Conservation (phyloP, 78 protist genomes). For the Dictyostelium firmibasis region DNA sequence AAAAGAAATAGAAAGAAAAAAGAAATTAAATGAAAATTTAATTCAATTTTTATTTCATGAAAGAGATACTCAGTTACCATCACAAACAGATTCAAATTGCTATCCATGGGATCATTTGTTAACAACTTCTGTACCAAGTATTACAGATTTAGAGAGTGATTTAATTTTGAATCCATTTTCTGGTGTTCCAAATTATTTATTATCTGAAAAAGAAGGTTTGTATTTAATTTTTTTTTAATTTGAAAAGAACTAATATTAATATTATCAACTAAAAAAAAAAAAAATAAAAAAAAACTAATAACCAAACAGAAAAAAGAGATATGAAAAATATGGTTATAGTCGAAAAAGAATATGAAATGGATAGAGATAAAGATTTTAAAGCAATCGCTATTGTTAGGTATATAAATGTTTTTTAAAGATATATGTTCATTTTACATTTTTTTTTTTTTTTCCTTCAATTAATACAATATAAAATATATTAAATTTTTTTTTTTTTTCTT, state of each 20-base stretch:
- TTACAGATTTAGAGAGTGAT: constrained; percentile 31
- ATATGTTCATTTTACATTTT: too few relatives aligned
- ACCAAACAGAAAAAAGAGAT: constrained; percentile 27
- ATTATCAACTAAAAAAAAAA: too few relatives aligned
- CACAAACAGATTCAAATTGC: not conserved
- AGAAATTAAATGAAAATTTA: constrained; percentile 1
- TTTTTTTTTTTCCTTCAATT: not conserved
- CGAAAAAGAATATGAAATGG: constrained; percentile 57
- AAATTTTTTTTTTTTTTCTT: not conserved
- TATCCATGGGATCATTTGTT: constrained; percentile 25
- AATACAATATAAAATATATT: too few relatives aligned
- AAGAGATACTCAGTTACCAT: not conserved
- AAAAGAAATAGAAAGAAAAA: constrained; percentile 11
- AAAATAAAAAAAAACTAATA: not conserved
- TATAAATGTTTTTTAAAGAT: not conserved
- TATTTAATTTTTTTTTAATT: not conserved
- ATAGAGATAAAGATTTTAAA: constrained; percentile 48
- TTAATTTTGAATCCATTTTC: constrained; percentile 48
- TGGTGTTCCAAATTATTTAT: constrained; percentile 32
- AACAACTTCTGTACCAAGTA: not conserved
- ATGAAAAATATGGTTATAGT: constrained; percentile 30
- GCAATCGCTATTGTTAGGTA: constrained; percentile 34
- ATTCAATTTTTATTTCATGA: constrained; percentile 15
- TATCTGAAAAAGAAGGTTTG: constrained; percentile 16
- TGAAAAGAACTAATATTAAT: too few relatives aligned